Evolutionary conservation across 1,139 yeast species (phyloP).

Genomic region (Lodderomyces pseudojiufengensis): DNA sequence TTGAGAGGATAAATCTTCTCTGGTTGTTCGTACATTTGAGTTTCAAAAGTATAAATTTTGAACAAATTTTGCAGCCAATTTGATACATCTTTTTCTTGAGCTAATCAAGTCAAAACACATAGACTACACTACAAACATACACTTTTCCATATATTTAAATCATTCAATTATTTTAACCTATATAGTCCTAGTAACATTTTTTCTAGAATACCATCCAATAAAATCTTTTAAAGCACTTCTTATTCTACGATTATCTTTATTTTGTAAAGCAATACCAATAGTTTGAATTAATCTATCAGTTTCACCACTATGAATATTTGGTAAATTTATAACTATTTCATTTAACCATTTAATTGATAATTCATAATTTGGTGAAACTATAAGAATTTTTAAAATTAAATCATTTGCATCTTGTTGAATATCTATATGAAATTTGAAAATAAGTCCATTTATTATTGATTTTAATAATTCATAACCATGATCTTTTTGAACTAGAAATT

Average conservation of each 20-base stretch:
- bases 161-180: no score
- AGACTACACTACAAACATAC: no score
- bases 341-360: slow-evolving; percentile 59
- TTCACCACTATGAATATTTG: slow-evolving; percentile 67
- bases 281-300: slow-evolving; percentile 55
- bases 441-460: slow-evolving; percentile 60
- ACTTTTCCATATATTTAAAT: no score
- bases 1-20: no score
- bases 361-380: slow-evolving; percentile 43
- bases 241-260: slow-evolving; percentile 71
- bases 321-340: slow-evolving; percentile 51
- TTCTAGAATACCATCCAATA: slow-evolving; percentile 77
- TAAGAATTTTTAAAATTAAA: slow-evolving; percentile 61
- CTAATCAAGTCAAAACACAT: no score
- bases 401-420: slow-evolving; percentile 75
- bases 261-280: slow-evolving; percentile 56
- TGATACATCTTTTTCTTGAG: no score
- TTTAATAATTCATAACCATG: slow-evolving; percentile 59
- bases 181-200: slow-evolving; percentile 52
- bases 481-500: slow-evolving; percentile 33
- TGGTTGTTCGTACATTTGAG: no score
- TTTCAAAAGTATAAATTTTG: no score
- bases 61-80: no score
- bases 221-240: slow-evolving; percentile 71
- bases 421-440: slow-evolving; percentile 69